A percentile compares a stretch with the other conserved stretches of the same genome.
Evolutionary conservation across 257 asterid genomes (phyloP).

Genomic region (Datura wrightii): DNA sequence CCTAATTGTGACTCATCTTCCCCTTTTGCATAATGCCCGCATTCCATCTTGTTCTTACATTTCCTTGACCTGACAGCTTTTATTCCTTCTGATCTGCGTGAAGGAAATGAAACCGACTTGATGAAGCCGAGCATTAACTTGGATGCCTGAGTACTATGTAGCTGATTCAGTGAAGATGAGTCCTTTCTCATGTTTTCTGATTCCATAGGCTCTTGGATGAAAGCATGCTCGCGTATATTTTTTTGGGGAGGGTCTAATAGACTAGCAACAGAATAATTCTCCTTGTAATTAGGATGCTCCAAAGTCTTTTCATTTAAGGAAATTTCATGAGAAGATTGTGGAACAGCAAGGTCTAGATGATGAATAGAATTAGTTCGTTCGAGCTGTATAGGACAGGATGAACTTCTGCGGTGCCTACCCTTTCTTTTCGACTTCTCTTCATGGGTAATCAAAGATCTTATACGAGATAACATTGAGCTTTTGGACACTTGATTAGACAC

Average conservation of each 20-base stretch:
- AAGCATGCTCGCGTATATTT: neutral
- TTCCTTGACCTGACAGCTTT: conserved; percentile 1
- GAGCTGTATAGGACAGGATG: conserved; percentile 46
- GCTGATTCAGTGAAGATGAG: conserved; percentile 47
- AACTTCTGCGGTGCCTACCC: conserved; percentile 64
- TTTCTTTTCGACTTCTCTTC: conserved; percentile 59
- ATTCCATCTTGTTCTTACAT: conserved; percentile 28
- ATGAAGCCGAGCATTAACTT: conserved; percentile 47
- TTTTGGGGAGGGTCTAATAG: conserved; percentile 37
- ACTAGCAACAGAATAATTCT: conserved; percentile 35
- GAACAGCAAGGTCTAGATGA: conserved; percentile 33
- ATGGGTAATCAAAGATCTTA: conserved; percentile 58
- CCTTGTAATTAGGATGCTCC: conserved; percentile 25
- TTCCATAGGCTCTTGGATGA: conserved; percentile 25
- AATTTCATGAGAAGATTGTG: neutral
- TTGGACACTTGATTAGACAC: conserved; percentile 50
- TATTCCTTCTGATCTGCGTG: conserved; percentile 35
- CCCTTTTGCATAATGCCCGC: conserved; percentile 31
- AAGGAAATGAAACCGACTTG: conserved; percentile 71
- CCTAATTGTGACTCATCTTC: conserved; percentile 18
- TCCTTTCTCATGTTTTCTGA: conserved; percentile 26
- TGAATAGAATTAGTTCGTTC: conserved; percentile 38
- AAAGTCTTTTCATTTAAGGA: conserved; percentile 6
- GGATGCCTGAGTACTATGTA: conserved; percentile 50
- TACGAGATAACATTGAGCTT: conserved; percentile 68